Conservation (phyloP, 2,329 filamentous ascomycete species). For the Ophiostoma piceae region DNA sequence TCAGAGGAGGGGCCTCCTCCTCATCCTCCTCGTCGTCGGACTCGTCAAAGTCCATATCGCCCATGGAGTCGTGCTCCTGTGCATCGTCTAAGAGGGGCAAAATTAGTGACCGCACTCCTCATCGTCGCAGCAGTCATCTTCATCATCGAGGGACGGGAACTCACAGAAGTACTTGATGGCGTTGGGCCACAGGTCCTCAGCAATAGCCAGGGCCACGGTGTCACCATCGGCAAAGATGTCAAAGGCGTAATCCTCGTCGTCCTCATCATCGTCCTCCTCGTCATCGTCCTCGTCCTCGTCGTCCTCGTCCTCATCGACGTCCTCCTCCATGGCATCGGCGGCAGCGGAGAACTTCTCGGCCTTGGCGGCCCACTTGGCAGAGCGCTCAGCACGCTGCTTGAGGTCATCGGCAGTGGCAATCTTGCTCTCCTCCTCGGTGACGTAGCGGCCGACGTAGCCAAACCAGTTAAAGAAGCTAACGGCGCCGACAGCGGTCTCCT, state of each 20-base stretch:
- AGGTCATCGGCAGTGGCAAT: constrained; percentile 45
- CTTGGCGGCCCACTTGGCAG: constrained; percentile 31
- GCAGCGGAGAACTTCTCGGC: constrained; percentile 31
- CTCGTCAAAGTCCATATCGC: constrained; percentile 65
- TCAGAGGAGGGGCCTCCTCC: constrained; percentile 38
- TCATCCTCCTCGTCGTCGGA: constrained; percentile 52
- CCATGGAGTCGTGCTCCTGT: constrained; percentile 61
- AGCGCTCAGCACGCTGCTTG: constrained; percentile 42
- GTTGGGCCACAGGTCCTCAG: constrained; percentile 82
- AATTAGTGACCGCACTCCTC: constrained; percentile 7
- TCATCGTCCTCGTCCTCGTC: constrained; percentile 45
- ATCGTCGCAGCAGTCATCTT: constrained; percentile 8
- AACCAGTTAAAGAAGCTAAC: constrained; percentile 88
- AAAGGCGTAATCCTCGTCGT: constrained; percentile 55
- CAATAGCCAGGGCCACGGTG: constrained; percentile 70
- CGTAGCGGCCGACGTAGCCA: constrained; percentile 65
- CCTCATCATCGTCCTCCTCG: constrained; percentile 40
- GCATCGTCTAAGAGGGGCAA: constrained; percentile 53
- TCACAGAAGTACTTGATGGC: constrained; percentile 89
- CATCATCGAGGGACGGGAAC: constrained; percentile 35
- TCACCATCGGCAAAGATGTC: constrained; percentile 89
- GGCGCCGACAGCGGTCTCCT: constrained; percentile 57
- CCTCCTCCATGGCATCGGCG: constrained; percentile 27
- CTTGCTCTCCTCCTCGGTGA: constrained; percentile 67
- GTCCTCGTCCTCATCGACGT: constrained; percentile 45